Conservation (phyloP, 2,329 filamentous ascomycete species). For the Aspergillus uvarum region DNA sequence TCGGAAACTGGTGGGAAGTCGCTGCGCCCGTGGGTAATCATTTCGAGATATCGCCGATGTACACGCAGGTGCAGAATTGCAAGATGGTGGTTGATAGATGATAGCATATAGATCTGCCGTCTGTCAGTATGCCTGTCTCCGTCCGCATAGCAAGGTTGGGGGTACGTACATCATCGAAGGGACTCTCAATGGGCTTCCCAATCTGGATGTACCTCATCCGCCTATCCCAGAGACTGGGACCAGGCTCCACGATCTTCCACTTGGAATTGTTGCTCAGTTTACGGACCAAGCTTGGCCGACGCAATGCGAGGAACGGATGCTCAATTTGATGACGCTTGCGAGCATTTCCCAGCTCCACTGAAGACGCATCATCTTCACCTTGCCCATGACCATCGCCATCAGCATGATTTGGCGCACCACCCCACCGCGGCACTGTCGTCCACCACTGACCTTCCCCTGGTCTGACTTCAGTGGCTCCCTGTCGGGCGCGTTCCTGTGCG, state of each 20-base stretch:
- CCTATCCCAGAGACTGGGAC: slow-evolving; percentile 56
- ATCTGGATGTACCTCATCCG: slow-evolving; percentile 57
- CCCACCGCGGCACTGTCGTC: slow-evolving; percentile 57
- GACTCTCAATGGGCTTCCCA: slow-evolving; percentile 49
- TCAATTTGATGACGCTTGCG: slow-evolving; percentile 42
- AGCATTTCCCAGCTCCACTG: slow-evolving; percentile 29
- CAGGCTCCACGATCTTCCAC: slow-evolving; percentile 55
- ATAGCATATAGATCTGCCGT: slow-evolving; percentile 59
- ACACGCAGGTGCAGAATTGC: slow-evolving; percentile 59
- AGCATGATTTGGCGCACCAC: slow-evolving; percentile 47
- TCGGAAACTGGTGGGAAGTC: slow-evolving; percentile 23
- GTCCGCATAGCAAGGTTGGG: background rate
- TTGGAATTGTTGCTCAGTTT: slow-evolving; percentile 49
- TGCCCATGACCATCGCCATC: slow-evolving; percentile 28
- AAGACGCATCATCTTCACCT: slow-evolving; percentile 27
- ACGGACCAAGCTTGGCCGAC: slow-evolving; percentile 37
- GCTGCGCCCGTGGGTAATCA: slow-evolving; percentile 49
- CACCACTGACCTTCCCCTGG: slow-evolving; percentile 62
- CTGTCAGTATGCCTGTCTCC: slow-evolving; percentile 6
- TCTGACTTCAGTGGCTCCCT: slow-evolving; percentile 51
- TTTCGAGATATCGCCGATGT: slow-evolving; percentile 57
- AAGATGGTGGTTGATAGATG: slow-evolving; percentile 63
- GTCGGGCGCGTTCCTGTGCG: slow-evolving; percentile 60
- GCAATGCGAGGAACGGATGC: slow-evolving; percentile 32
- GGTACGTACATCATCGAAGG: slow-evolving; percentile 55